Evolutionary conservation across 768 basidiomycete genomes (phyloP).

Genomic region (Agrocybe pediades): DNA sequence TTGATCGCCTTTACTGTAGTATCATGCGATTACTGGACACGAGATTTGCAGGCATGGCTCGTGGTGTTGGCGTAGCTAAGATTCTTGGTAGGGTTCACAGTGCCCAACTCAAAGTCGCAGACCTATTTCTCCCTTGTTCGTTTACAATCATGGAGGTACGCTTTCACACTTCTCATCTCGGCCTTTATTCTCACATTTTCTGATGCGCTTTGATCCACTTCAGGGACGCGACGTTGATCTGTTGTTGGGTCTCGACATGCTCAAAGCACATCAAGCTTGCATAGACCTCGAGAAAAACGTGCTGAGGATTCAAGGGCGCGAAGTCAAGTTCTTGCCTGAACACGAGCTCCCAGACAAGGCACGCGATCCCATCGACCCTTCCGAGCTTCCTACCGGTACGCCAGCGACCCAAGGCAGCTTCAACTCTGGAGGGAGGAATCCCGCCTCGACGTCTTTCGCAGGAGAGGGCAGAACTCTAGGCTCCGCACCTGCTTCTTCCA

Average conservation of each 20-base stretch:
- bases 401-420: not conserved
- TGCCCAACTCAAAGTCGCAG: slow-evolving; percentile 87
- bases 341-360: slow-evolving; percentile 92
- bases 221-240: slow-evolving; percentile 92
- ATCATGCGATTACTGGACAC: slow-evolving; percentile 93
- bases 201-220: not conserved
- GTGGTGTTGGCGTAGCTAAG: slow-evolving; percentile 92
- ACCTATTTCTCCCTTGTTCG: slow-evolving; percentile 84
- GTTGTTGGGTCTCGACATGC: slow-evolving; percentile 98
- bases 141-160: slow-evolving; percentile 94
- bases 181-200: not conserved
- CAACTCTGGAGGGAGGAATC: not conserved
- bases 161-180: not conserved
- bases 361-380: slow-evolving; percentile 33
- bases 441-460: slow-evolving; percentile 48
- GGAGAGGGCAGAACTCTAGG: slow-evolving; percentile 70
- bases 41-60: slow-evolving; percentile 86
- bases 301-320: slow-evolving; percentile 89
- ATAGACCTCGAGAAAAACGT: slow-evolving; percentile 92
- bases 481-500: slow-evolving; percentile 35
- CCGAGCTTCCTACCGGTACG: slow-evolving; percentile 20
- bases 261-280: slow-evolving; percentile 94
- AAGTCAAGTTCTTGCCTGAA: slow-evolving; percentile 88
- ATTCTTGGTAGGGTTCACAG: slow-evolving; percentile 94
- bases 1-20: slow-evolving; percentile 35